A percentile compares a stretch with the other conserved stretches of the same genome.
These are phyloP conservation scores for Eragrostis nindensis DNA, from an alignment of 176 grass and related monocot species.

Conservation along the genomic window DNA sequence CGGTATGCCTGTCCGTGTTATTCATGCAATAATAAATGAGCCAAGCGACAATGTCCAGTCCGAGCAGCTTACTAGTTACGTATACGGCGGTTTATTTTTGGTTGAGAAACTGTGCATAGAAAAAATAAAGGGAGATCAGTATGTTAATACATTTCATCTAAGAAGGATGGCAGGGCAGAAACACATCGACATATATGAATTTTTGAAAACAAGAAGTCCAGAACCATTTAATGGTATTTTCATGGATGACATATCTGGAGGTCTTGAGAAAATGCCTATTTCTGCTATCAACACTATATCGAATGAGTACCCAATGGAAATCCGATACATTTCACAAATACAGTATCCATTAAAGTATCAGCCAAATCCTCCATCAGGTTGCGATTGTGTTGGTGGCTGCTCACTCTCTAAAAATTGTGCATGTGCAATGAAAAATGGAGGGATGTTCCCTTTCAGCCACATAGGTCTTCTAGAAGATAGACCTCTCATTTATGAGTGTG, in stretches of 20 bases:
- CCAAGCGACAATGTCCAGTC: background rate
- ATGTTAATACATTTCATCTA: constrained; percentile 55
- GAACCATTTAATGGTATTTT: constrained; percentile 45
- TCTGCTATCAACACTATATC: constrained; percentile 62
- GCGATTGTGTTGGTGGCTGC: constrained; percentile 64
- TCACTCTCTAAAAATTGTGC: constrained; percentile 51
- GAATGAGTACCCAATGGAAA: constrained; percentile 32
- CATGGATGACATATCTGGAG: constrained; percentile 56
- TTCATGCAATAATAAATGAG: constrained; percentile 35
- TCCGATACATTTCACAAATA: constrained; percentile 57
- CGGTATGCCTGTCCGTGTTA: constrained; percentile 58
- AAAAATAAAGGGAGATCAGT: constrained; percentile 7
- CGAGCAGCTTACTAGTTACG: constrained; percentile 44
- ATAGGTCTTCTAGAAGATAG: constrained; percentile 53
- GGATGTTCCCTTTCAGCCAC: constrained; percentile 45
- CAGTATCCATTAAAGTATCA: constrained; percentile 43
- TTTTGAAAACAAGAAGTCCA: constrained; percentile 43
- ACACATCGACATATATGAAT: constrained; percentile 36
- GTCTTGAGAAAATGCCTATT: constrained; percentile 65
- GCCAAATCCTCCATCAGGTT: constrained; percentile 47
- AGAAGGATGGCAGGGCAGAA: constrained; percentile 54
- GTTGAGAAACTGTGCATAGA: constrained; percentile 54
- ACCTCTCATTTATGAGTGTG: constrained; percentile 64
- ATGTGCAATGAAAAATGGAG: constrained; percentile 67
- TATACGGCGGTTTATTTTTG: constrained; percentile 77